Evolutionary conservation across 805 yeast genomes (phyloP).

Genomic region (Brettanomyces nanus): DNA sequence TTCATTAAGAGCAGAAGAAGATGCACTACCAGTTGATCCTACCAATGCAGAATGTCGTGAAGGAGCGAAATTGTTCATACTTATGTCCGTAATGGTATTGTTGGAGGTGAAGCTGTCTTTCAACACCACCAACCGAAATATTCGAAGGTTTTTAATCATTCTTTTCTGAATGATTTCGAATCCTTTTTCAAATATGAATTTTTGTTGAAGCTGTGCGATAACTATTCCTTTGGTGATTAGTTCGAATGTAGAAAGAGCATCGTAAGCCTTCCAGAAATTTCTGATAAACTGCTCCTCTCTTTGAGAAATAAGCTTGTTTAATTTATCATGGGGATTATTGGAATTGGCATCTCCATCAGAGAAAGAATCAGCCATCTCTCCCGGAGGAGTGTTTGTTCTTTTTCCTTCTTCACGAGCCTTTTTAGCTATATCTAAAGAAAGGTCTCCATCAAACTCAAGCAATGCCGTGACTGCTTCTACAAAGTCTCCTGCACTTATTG

Average conservation of each 20-base stretch:
- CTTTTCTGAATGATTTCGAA: slow-evolving; percentile 82
- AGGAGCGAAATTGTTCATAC: slow-evolving; percentile 9
- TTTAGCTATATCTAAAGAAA: slow-evolving; percentile 1
- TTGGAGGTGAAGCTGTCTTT: slow-evolving; percentile 49
- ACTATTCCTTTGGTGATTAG: slow-evolving; percentile 62
- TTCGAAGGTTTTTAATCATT: slow-evolving; percentile 66
- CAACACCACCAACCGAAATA: slow-evolving; percentile 79
- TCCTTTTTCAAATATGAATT: slow-evolving; percentile 78
- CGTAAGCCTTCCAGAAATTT: slow-evolving; percentile 54
- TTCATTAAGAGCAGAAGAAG: slow-evolving; percentile 11
- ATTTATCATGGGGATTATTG: slow-evolving; percentile 23
- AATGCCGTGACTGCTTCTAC: slow-evolving; percentile 84
- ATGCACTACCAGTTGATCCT: slow-evolving; percentile 3
- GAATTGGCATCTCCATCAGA: slow-evolving; percentile 1
- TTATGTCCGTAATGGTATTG: slow-evolving; percentile 11
- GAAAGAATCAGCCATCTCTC: slow-evolving; percentile 15
- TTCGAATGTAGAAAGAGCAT: slow-evolving; percentile 42
- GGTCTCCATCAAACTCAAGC: slow-evolving; percentile 55
- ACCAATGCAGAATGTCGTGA: slow-evolving; percentile 3
- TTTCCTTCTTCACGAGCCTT: slow-evolving; percentile 4
- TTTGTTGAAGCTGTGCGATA: slow-evolving; percentile 77
- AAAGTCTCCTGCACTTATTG: slow-evolving; percentile 85
- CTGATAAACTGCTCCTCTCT: slow-evolving; percentile 27
- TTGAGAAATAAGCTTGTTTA: slow-evolving; percentile 17
- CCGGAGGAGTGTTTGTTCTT: slow-evolving; percentile 6